Conservation (phyloP, 768 basidiomycete species). For the Boletus eberwhitei region DNA sequence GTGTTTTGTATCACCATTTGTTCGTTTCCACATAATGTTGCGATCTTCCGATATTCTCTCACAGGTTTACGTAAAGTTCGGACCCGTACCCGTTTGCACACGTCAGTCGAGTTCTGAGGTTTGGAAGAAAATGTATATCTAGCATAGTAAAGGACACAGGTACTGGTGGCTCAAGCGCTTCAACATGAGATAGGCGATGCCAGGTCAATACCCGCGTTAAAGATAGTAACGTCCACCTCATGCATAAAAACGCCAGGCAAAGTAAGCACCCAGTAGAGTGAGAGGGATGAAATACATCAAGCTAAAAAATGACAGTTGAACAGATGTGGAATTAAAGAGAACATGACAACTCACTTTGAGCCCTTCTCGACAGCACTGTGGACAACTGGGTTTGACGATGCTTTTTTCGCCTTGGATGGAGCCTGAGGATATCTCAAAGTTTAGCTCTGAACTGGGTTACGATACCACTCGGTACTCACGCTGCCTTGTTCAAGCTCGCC, state of each 20-base stretch:
- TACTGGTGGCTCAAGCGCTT: slow-evolving; percentile 10
- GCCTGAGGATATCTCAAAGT: slow-evolving; percentile 33
- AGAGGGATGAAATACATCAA: slow-evolving; percentile 85
- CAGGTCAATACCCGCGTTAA: not conserved
- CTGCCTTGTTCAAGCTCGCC: slow-evolving; percentile 76
- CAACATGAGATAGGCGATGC: slow-evolving; percentile 7
- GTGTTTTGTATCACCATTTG: not conserved
- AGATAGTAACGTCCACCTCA: slow-evolving; percentile 9
- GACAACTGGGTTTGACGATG: slow-evolving; percentile 39
- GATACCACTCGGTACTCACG: slow-evolving; percentile 39
- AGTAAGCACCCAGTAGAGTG: slow-evolving; percentile 75
- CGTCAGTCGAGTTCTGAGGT: not conserved
- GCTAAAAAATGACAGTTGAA: slow-evolving; percentile 35
- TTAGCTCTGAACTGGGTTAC: not conserved
- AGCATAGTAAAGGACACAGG: slow-evolving; percentile 15
- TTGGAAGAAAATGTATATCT: slow-evolving; percentile 16
- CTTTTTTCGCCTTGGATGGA: slow-evolving; percentile 50
- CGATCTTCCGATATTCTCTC: not conserved
- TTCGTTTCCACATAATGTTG: not conserved
- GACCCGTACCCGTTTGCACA: not conserved
- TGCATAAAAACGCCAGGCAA: slow-evolving; percentile 78
- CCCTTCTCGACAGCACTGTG: slow-evolving; percentile 55
- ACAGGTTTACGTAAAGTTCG: not conserved
- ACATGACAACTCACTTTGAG: slow-evolving; percentile 53
- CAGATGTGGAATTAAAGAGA: not conserved